A percentile compares a stretch with the other conserved stretches of the same genome.
Conservation (phyloP, 2,329 filamentous ascomycete genomes). For the Ascochyta lentis region DNA sequence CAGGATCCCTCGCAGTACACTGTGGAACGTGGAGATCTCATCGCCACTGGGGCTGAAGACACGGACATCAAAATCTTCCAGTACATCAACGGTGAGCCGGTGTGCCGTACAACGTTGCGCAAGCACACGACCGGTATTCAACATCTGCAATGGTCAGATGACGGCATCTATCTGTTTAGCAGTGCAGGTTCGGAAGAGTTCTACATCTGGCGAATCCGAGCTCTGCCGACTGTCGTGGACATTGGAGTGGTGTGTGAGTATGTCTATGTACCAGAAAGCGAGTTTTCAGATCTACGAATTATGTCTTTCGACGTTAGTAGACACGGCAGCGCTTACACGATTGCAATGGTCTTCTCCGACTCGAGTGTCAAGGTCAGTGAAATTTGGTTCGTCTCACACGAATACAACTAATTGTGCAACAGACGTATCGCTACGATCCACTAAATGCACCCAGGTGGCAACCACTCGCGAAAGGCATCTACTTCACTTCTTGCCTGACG, state of each 20-base stretch:
- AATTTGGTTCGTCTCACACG: background rate
- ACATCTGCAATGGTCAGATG: constrained; percentile 73
- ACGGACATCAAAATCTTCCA: constrained; percentile 78
- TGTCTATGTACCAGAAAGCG: constrained; percentile 56
- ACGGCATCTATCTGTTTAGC: constrained; percentile 77
- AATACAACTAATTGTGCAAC: constrained; percentile 4
- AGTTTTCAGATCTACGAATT: constrained; percentile 74
- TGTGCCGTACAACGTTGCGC: constrained; percentile 70
- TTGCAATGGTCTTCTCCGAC: constrained; percentile 83
- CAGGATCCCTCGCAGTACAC: background rate
- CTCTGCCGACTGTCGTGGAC: constrained; percentile 58
- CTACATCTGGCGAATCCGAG: constrained; percentile 76
- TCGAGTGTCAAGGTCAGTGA: constrained; percentile 69
- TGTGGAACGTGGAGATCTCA: constrained; percentile 44
- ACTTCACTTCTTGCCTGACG: constrained; percentile 70
- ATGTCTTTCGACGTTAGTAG: constrained; percentile 73
- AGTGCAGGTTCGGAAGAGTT: constrained; percentile 88
- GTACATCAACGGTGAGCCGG: constrained; percentile 43
- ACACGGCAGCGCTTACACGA: constrained; percentile 54
- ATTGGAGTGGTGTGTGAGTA: constrained; percentile 62
- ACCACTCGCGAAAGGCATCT: constrained; percentile 48
- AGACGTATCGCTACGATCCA: constrained; percentile 56
- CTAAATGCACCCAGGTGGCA: constrained; percentile 40
- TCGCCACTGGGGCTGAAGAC: constrained; percentile 75
- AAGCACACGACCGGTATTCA: constrained; percentile 86